Percentiles rank a stretch among this genome's conserved stretches.
Evolutionary conservation across 768 basidiomycete species (phyloP).

Genomic region (Vishniacozyma victoriae): DNA sequence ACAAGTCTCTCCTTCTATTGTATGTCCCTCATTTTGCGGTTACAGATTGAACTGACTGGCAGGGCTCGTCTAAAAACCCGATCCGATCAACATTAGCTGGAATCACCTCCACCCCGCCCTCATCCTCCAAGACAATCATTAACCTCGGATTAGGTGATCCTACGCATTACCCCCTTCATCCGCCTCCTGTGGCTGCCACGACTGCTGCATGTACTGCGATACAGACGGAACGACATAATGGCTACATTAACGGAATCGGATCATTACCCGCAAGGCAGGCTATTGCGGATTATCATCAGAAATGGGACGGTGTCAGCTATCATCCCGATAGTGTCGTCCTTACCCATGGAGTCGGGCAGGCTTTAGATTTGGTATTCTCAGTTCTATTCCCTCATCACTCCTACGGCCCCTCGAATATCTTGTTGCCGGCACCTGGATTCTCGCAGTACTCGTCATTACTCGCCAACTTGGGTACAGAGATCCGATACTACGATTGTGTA

Average conservation of each 20-base stretch:
- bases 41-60: neutral
- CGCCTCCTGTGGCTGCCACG: constrained; percentile 35
- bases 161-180: constrained; percentile 42
- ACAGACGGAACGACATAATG: constrained; percentile 29
- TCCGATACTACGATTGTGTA: constrained; percentile 46
- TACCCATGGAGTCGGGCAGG: constrained; percentile 46
- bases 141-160: constrained; percentile 49
- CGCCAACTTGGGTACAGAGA: constrained; percentile 33
- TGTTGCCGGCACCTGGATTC: constrained; percentile 47
- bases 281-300: constrained; percentile 44
- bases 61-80: constrained; percentile 40
- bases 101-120: constrained; percentile 26
- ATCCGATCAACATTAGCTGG: constrained; percentile 38
- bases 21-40: constrained; percentile 11
- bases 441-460: constrained; percentile 45
- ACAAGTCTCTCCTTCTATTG: constrained; percentile 31
- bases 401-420: constrained; percentile 37
- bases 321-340: constrained; percentile 31
- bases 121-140: constrained; percentile 41
- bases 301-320: constrained; percentile 40
- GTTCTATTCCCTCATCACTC: constrained; percentile 37
- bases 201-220: constrained; percentile 34
- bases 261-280: constrained; percentile 38
- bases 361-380: constrained; percentile 44
- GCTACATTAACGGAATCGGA: constrained; percentile 43